Conservation (phyloP, 371 early-diverging fungal genomes). For the Nematocida homosporus region DNA sequence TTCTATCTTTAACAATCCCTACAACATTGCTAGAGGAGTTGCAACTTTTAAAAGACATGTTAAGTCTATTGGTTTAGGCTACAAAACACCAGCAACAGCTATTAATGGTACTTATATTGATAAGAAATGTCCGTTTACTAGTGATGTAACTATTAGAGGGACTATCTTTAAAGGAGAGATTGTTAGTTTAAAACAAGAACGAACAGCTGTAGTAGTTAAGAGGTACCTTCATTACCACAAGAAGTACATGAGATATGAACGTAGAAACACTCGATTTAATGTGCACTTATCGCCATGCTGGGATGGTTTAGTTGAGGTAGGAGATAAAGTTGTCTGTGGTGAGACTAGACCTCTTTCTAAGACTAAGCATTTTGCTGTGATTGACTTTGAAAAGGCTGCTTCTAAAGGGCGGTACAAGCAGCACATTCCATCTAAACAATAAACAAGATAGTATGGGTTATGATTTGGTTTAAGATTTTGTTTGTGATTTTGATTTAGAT, state of each 20-base stretch:
- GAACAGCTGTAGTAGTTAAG: conserved; percentile 91
- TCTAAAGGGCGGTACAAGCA: conserved; percentile 35
- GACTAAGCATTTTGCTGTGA: conserved; percentile 67
- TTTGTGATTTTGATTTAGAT: no score
- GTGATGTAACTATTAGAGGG: conserved; percentile 92
- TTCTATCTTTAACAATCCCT: conserved; percentile 75
- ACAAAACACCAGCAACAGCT: conserved; percentile 97
- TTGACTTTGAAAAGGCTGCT: conserved; percentile 36
- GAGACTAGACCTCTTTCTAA: conserved; percentile 68
- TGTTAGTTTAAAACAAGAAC: conserved; percentile 93
- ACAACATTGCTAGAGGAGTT: conserved; percentile 69
- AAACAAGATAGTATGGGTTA: not conserved
- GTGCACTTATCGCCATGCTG: conserved; percentile 96
- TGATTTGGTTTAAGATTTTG: not conserved
- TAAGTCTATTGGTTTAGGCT: conserved; percentile 95
- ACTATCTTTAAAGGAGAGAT: conserved; percentile 92
- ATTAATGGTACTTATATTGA: conserved; percentile 88
- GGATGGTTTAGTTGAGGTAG: conserved; percentile 79
- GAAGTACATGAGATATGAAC: conserved; percentile 99
- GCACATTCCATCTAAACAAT: conserved; percentile 10
- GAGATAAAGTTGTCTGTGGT: conserved; percentile 89
- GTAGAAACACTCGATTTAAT: conserved; percentile 97
- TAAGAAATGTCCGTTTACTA: conserved; percentile 99
- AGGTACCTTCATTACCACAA: conserved; percentile 97
- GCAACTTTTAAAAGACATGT: conserved; percentile 75